A percentile compares a stretch with the other conserved stretches of the same genome.
Evolutionary conservation across 1,139 yeast genomes (phyloP).

Genomic region (Pichia sp.): DNA sequence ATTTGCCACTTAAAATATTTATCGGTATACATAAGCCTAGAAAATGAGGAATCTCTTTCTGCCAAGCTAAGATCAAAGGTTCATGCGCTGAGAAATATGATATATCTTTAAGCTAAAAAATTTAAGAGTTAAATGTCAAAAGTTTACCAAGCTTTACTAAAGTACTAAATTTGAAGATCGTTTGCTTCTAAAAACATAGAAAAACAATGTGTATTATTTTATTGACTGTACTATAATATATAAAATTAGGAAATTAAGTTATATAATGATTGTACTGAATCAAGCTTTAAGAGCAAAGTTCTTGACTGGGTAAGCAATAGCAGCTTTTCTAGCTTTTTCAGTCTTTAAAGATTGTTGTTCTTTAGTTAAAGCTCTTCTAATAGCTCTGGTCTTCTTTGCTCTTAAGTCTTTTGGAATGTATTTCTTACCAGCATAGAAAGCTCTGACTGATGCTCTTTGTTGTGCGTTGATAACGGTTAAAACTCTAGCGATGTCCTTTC

Average conservation of each 20-base stretch:
- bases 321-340: slow-evolving; percentile 85
- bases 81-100: no score
- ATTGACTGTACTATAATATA: slow-evolving; percentile 7
- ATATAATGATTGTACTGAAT: background rate
- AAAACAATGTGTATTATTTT: slow-evolving; percentile 1
- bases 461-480: slow-evolving; percentile 94
- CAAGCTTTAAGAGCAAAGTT: slow-evolving; percentile 97
- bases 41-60: no score
- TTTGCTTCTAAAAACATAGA: background rate
- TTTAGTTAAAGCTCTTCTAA: slow-evolving; percentile 94
- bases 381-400: slow-evolving; percentile 99
- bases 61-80: no score
- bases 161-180: background rate
- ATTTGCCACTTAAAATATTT: background rate
- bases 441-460: slow-evolving; percentile 95
- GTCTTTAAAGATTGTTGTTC: slow-evolving; percentile 79
- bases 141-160: no score
- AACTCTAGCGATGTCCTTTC: slow-evolving; percentile 98
- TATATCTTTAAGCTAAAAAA: no score
- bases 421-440: slow-evolving; percentile 94
- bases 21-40: no score
- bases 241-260: slow-evolving; percentile 2
- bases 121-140: no score
- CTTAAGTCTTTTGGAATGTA: slow-evolving; percentile 98
- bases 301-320: slow-evolving; percentile 97